A percentile compares a stretch with the other conserved stretches of the same genome.
These are phyloP conservation scores for Jackrogersella multiformis DNA, from an alignment of 495 filamentous ascomycete genomes.

Conservation along the genomic window DNA sequence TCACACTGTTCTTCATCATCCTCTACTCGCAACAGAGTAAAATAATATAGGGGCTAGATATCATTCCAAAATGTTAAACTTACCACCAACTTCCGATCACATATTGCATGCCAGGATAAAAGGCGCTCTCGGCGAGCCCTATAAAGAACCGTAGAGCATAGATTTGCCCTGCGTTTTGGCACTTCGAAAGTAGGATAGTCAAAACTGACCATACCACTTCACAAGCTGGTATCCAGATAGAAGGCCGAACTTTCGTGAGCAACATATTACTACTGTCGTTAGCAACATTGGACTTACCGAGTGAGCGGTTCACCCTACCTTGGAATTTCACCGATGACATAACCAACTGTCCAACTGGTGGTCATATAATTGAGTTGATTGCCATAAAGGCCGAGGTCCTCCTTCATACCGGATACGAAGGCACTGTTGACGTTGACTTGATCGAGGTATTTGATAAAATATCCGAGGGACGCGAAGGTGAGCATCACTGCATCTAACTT, in stretches of 20 bases:
- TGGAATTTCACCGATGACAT: slow-evolving; percentile 70
- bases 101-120: slow-evolving; percentile 60
- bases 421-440: slow-evolving; percentile 67
- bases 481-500: slow-evolving; percentile 67
- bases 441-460: slow-evolving; percentile 69
- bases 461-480: slow-evolving; percentile 64
- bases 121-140: slow-evolving; percentile 58
- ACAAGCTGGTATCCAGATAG: slow-evolving; percentile 67
- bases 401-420: slow-evolving; percentile 68
- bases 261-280: slow-evolving; percentile 46
- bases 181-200: slow-evolving; percentile 60
- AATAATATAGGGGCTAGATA: slow-evolving; percentile 47
- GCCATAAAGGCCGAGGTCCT: slow-evolving; percentile 65
- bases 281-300: slow-evolving; percentile 37
- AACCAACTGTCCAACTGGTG: slow-evolving; percentile 69
- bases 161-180: slow-evolving; percentile 58
- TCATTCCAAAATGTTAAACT: slow-evolving; percentile 41
- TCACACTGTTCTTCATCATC: not conserved
- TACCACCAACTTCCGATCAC: slow-evolving; percentile 62
- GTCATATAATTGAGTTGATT: slow-evolving; percentile 63
- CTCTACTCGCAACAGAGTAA: not conserved
- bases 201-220: slow-evolving; percentile 65
- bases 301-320: slow-evolving; percentile 37
- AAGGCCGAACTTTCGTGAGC: slow-evolving; percentile 59
- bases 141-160: slow-evolving; percentile 69